Percentiles rank a stretch among this genome's conserved stretches.
Evolutionary conservation across 768 basidiomycete species (phyloP).

Genomic region (Trametes coccinea): DNA sequence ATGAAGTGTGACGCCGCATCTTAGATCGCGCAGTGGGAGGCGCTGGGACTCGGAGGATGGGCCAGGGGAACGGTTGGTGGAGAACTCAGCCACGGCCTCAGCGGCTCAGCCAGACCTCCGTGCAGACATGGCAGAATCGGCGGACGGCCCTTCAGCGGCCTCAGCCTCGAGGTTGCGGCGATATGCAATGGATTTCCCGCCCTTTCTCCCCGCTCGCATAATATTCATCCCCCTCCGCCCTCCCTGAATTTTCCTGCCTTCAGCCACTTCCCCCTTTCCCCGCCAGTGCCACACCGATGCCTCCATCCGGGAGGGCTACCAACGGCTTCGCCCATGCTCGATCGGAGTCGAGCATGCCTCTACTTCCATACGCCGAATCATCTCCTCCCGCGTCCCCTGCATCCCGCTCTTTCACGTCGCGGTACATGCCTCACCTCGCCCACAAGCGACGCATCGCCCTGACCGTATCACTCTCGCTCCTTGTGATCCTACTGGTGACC

Average conservation of each 20-base stretch:
- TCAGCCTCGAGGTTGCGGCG: slow-evolving; percentile 10
- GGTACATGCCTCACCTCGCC: slow-evolving; percentile 13
- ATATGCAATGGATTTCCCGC: slow-evolving; percentile 4
- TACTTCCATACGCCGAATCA: slow-evolving; percentile 26
- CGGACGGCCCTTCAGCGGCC: background rate
- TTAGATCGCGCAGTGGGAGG: background rate
- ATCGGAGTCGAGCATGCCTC: slow-evolving; percentile 28
- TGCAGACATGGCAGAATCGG: background rate
- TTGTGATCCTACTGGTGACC: background rate
- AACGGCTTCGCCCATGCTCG: slow-evolving; percentile 14
- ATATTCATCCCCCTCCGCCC: slow-evolving; percentile 9
- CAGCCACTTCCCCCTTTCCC: background rate
- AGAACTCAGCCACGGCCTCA: background rate
- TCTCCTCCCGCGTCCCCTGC: slow-evolving; percentile 20
- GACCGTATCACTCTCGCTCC: slow-evolving; percentile 31
- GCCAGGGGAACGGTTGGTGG: background rate
- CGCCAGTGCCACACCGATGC: background rate
- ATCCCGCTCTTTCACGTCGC: slow-evolving; percentile 6
- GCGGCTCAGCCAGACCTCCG: too few relatives aligned
- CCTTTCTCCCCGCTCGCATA: background rate
- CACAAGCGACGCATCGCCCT: slow-evolving; percentile 26
- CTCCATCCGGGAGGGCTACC: slow-evolving; percentile 8
- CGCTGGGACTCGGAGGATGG: too few relatives aligned
- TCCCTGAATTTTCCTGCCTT: background rate
- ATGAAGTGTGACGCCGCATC: slow-evolving; percentile 1